These are phyloP conservation scores for Endoconidiophora polonica DNA, from an alignment of 2,329 filamentous ascomycete species.

Conservation along the genomic window DNA sequence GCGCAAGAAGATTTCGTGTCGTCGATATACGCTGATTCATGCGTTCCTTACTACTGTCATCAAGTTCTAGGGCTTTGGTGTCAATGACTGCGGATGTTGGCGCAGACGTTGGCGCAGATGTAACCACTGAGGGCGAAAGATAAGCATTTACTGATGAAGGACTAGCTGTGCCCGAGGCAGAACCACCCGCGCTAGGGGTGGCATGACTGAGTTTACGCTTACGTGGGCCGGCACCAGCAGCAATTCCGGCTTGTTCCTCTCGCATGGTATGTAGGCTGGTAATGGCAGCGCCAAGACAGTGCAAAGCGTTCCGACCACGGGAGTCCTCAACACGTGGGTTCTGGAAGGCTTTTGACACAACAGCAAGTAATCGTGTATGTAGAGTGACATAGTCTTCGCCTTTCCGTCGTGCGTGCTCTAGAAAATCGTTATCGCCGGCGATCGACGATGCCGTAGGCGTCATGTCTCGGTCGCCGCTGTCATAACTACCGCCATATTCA, in stretches of 20 bases:
- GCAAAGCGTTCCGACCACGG: conserved; percentile 37
- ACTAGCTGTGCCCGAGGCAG: not conserved
- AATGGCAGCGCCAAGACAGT: conserved; percentile 40
- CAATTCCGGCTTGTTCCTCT: conserved; percentile 1
- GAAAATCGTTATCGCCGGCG: conserved; percentile 13
- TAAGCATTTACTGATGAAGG: conserved; percentile 4
- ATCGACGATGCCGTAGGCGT: no score
- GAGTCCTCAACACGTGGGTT: conserved; percentile 20
- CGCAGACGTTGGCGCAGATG: not conserved
- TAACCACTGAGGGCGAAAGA: conserved; percentile 16
- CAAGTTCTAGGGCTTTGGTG: not conserved
- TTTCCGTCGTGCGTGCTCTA: not conserved
- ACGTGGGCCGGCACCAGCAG: conserved; percentile 10
- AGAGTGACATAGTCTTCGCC: conserved; percentile 13
- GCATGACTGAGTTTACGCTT: conserved; percentile 25
- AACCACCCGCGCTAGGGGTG: not conserved
- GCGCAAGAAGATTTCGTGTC: conserved; percentile 20
- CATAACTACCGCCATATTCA: not conserved
- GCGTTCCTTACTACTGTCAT: conserved; percentile 13
- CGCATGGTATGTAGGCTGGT: conserved; percentile 22
- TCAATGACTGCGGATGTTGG: conserved; percentile 14
- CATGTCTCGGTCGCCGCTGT: not conserved
- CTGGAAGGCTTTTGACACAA: conserved; percentile 13
- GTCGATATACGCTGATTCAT: conserved; percentile 18
- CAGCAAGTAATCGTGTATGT: conserved; percentile 14